Percentiles rank a stretch among this genome's conserved stretches.
Conservation (phyloP, 305 asterid species). For the Solanum chacoense region DNA sequence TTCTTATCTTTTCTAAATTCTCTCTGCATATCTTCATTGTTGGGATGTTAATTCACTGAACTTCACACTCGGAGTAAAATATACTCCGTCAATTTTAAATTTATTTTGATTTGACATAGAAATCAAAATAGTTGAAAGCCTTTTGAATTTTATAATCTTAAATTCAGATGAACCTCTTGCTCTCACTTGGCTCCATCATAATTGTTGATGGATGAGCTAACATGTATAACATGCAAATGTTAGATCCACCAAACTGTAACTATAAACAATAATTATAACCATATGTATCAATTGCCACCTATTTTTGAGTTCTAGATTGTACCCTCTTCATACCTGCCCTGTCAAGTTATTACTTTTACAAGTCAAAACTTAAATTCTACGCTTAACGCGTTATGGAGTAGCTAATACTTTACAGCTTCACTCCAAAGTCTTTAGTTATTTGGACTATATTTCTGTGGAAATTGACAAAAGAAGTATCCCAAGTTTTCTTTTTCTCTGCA, state of each 20-base stretch:
- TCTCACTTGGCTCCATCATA: not conserved
- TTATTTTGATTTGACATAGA: not conserved
- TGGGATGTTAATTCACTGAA: no score
- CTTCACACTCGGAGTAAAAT: not conserved
- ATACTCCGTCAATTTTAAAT: not conserved
- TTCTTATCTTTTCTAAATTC: no score
- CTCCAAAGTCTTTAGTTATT: not conserved
- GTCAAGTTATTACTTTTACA: not conserved
- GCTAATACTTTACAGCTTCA: not conserved
- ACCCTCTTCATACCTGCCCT: not conserved
- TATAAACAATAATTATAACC: not conserved
- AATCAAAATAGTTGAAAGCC: not conserved
- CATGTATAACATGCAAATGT: not conserved
- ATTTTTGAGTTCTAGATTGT: not conserved
- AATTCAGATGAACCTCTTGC: not conserved
- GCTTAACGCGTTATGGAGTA: not conserved
- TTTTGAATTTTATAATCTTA: not conserved
- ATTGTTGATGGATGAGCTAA: not conserved
- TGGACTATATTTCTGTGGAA: not conserved
- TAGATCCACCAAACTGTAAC: not conserved
- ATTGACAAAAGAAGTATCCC: not conserved
- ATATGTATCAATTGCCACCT: not conserved
- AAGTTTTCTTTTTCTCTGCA: not conserved
- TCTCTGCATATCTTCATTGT: no score
- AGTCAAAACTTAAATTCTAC: not conserved